Conservation (phyloP, 1,139 yeast genomes). For the Blastobotrys capitulatus region DNA sequence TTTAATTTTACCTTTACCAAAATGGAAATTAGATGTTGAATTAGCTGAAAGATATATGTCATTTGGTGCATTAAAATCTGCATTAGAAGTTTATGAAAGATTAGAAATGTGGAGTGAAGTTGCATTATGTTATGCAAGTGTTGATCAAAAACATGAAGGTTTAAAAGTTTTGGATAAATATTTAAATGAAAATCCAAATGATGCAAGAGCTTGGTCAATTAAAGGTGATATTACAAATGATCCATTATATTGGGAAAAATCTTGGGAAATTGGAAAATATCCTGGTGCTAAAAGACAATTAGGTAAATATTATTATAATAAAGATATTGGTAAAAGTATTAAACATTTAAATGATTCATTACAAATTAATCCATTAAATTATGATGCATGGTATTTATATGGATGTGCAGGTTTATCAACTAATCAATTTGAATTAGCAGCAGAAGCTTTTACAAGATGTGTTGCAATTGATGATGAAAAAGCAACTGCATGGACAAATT, state of each 20-base stretch:
- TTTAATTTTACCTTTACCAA: constrained; percentile 70
- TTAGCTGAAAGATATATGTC: constrained; percentile 88
- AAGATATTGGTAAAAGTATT: constrained; percentile 53
- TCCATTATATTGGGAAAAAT: constrained; percentile 70
- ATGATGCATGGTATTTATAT: constrained; percentile 86
- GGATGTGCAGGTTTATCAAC: constrained; percentile 87
- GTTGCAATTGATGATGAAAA: constrained; percentile 80
- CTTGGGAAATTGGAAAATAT: constrained; percentile 84
- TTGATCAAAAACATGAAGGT: constrained; percentile 70
- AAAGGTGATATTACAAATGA: constrained; percentile 82
- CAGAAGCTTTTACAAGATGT: constrained; percentile 91
- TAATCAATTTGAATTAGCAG: constrained; percentile 67
- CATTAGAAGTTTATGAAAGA: constrained; percentile 83
- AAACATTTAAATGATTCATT: constrained; percentile 71
- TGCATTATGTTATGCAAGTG: constrained; percentile 86
- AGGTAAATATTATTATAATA: constrained; percentile 60
- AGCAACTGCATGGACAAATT: constrained; percentile 89
- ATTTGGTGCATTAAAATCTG: constrained; percentile 78
- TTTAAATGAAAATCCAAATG: constrained; percentile 57
- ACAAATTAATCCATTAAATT: constrained; percentile 66
- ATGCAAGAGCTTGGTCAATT: constrained; percentile 79
- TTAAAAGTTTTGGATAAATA: constrained; percentile 51
- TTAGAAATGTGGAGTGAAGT: constrained; percentile 73
- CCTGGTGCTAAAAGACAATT: constrained; percentile 83
- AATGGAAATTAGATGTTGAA: constrained; percentile 77